Evolutionary conservation across 345 rosid species (phyloP).

Genomic region (Euphorbia tirucalli): DNA sequence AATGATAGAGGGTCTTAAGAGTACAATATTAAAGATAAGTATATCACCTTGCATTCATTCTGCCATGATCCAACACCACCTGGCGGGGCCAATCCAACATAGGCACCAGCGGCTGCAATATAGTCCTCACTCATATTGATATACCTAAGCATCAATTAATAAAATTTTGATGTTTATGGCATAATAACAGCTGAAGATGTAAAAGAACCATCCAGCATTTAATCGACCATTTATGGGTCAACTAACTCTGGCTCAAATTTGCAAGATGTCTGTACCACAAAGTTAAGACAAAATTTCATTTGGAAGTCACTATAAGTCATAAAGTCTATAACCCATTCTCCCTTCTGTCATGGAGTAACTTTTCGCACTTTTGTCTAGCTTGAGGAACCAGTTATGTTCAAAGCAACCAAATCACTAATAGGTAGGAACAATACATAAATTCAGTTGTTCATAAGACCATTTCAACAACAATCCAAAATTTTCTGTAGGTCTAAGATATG

Average conservation of each 20-base stretch:
- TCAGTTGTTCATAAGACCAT: not conserved
- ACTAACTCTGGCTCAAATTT: not conserved
- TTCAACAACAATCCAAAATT: not conserved
- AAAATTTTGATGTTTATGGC: not conserved
- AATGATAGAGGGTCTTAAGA: not conserved
- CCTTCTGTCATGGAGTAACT: not conserved
- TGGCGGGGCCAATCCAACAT: constrained; percentile 73
- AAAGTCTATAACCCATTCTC: not conserved
- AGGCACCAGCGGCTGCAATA: constrained; percentile 55
- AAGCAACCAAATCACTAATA: not conserved
- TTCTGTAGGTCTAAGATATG: not conserved
- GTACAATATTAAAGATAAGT: not conserved
- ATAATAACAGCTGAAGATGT: not conserved
- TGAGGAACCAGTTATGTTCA: not conserved
- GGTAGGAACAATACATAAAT: not conserved
- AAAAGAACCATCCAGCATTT: not conserved
- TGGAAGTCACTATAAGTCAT: no score
- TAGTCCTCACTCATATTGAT: constrained; percentile 26
- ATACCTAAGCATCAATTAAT: constrained; percentile 40
- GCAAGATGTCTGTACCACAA: not conserved
- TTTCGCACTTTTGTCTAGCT: not conserved
- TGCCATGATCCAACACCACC: constrained; percentile 90
- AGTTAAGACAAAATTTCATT: not conserved
- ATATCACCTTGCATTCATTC: constrained; percentile 71
- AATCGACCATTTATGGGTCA: not conserved